Evolutionary conservation across 2,329 filamentous ascomycete genomes (phyloP).

Genomic region (Ceratocystis cacaofunesta): DNA sequence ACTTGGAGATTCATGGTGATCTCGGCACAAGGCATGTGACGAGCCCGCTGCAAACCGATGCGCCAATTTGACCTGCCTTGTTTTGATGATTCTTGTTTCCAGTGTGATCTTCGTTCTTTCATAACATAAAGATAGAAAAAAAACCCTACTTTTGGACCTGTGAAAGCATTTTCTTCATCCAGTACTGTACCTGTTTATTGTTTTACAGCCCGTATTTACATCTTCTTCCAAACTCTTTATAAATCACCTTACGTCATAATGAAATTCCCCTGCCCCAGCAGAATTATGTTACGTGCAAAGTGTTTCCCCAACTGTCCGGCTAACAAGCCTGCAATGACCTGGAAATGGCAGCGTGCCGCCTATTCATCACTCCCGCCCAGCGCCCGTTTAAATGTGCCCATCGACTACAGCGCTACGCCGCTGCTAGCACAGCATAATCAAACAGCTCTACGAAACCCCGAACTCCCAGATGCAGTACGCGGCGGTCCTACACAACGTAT

Average conservation of each 20-base stretch:
- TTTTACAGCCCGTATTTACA: neutral
- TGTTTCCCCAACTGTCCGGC: neutral
- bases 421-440: slow-evolving; percentile 69
- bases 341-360: slow-evolving; percentile 6
- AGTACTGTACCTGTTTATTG: neutral
- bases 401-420: slow-evolving; percentile 72
- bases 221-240: neutral
- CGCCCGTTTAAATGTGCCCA: slow-evolving; percentile 63
- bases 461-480: slow-evolving; percentile 51
- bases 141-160: neutral
- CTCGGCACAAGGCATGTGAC: slow-evolving; percentile 11
- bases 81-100: neutral
- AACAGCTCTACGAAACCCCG: slow-evolving; percentile 52
- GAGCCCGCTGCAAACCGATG: slow-evolving; percentile 13
- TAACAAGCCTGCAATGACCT: neutral
- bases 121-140: neutral
- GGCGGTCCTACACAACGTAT: slow-evolving; percentile 66
- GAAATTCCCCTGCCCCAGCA: neutral
- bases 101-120: neutral
- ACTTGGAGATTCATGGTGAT: slow-evolving; percentile 5
- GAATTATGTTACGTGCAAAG: neutral
- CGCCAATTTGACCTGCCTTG: neutral
- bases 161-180: neutral
- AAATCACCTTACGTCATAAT: neutral
- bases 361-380: slow-evolving; percentile 46